A percentile compares a stretch with the other conserved stretches of the same genome.
phyloP scores from a whole-genome alignment of 2,329 filamentous ascomycete genomes.

The Dactylellina parvicollis region DNA sequence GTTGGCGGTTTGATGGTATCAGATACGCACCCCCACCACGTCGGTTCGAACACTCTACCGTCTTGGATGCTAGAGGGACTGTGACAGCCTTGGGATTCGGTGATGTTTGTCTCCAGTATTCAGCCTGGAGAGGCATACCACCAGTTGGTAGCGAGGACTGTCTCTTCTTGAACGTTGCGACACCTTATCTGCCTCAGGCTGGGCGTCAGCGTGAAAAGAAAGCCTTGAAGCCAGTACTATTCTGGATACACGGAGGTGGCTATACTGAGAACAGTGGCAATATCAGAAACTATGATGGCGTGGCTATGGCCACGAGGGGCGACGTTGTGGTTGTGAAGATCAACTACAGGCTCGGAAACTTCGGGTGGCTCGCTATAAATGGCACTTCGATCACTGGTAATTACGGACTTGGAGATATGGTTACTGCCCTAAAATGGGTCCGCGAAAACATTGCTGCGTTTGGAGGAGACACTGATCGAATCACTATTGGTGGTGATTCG shows the following conservation, averaged over 20 bases:
- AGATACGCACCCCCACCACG: slow-evolving; percentile 64
- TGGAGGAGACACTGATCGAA: slow-evolving; percentile 69
- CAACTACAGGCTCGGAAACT: slow-evolving; percentile 67
- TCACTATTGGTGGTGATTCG: slow-evolving; percentile 72
- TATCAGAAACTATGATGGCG: slow-evolving; percentile 69
- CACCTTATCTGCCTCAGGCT: slow-evolving; percentile 26
- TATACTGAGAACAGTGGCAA: slow-evolving; percentile 70
- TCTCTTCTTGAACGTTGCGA: slow-evolving; percentile 64
- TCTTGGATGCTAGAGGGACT: slow-evolving; percentile 61
- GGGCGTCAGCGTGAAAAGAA: neutral
- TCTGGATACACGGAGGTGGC: slow-evolving; percentile 65
- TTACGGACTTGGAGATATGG: slow-evolving; percentile 72
- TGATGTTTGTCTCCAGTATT: slow-evolving; percentile 62
- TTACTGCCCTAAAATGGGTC: slow-evolving; percentile 70
- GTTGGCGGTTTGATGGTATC: slow-evolving; percentile 67
- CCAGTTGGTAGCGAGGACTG: slow-evolving; percentile 64
- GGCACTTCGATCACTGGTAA: slow-evolving; percentile 62
- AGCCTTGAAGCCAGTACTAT: slow-evolving; percentile 31
- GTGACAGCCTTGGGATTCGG: slow-evolving; percentile 61
- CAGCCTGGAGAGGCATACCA: slow-evolving; percentile 57
- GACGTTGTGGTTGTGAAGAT: slow-evolving; percentile 68
- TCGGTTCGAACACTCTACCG: slow-evolving; percentile 64
- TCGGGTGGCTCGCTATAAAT: slow-evolving; percentile 66
- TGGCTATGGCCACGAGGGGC: slow-evolving; percentile 66
- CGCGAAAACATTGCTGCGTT: slow-evolving; percentile 69